phyloP scores from a whole-genome alignment of 495 filamentous ascomycete genomes.

The Viridothelium virens region DNA sequence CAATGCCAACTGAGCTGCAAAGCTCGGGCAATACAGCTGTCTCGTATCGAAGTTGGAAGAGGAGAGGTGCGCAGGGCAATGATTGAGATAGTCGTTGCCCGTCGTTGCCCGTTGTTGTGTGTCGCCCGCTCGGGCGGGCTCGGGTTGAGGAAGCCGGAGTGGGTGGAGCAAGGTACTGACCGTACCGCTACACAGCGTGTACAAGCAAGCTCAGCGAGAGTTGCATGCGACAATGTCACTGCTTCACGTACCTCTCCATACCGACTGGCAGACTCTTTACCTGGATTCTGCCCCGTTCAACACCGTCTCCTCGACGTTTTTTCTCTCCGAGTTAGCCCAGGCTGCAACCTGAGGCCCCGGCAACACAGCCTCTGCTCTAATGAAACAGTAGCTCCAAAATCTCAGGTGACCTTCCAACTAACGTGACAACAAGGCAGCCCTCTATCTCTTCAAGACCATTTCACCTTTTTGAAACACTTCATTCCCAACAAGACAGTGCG shows the following conservation, averaged over 20 bases:
- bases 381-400: not conserved
- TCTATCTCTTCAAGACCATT: not conserved
- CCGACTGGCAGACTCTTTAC: not conserved
- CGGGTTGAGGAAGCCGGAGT: not conserved
- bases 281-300: no score
- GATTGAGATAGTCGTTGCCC: no score
- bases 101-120: not conserved
- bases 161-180: no score
- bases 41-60: not conserved
- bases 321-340: not conserved
- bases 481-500: not conserved
- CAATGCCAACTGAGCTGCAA: not conserved
- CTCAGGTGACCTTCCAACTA: not conserved
- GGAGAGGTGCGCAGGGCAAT: no score
- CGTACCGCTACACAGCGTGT: no score
- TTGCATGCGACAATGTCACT: not conserved
- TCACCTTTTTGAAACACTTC: not conserved
- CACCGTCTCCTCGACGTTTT: not conserved
- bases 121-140: not conserved
- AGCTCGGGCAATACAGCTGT: not conserved
- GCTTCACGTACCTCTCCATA: not conserved
- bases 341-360: not conserved
- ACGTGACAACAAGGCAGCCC: not conserved
- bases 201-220: no score
- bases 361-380: not conserved